A percentile compares a stretch with the other conserved stretches of the same genome.
phyloP scores from a whole-genome alignment of 2,329 filamentous ascomycete species.

The Apiospora malaysiana region DNA sequence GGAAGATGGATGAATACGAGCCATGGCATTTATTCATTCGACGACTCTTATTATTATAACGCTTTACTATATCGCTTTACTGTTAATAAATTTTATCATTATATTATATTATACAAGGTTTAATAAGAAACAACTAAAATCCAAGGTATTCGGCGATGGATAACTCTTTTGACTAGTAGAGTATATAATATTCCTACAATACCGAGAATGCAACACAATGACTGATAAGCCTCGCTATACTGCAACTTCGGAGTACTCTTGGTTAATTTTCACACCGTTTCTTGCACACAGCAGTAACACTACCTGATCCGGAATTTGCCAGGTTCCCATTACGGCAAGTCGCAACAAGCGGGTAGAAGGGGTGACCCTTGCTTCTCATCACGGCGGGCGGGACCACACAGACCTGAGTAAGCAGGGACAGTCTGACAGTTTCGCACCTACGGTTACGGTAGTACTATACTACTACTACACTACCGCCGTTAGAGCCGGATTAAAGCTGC shows the following conservation, averaged over 20 bases:
- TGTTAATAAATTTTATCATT: background rate
- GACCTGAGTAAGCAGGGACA: background rate
- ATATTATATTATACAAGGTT: background rate
- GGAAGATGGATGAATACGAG: background rate
- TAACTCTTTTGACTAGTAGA: background rate
- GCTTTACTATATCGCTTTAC: no score
- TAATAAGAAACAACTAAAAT: background rate
- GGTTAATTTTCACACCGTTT: conserved; percentile 7
- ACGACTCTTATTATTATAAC: background rate
- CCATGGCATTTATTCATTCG: background rate
- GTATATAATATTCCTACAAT: no score
- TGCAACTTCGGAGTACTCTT: background rate
- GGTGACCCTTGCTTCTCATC: background rate
- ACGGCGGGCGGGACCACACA: background rate
- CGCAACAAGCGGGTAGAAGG: conserved; percentile 1
- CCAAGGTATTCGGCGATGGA: conserved; percentile 1
- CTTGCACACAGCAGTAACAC: background rate
- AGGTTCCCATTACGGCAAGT: conserved; percentile 4
- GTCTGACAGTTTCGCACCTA: background rate
- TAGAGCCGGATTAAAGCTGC: background rate
- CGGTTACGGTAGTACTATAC: background rate
- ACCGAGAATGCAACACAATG: background rate
- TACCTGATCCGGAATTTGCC: conserved; percentile 4
- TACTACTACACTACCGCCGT: background rate
- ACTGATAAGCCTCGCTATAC: background rate